Evolutionary conservation across 768 basidiomycete genomes (phyloP).

Genomic region (Russula foetens): DNA sequence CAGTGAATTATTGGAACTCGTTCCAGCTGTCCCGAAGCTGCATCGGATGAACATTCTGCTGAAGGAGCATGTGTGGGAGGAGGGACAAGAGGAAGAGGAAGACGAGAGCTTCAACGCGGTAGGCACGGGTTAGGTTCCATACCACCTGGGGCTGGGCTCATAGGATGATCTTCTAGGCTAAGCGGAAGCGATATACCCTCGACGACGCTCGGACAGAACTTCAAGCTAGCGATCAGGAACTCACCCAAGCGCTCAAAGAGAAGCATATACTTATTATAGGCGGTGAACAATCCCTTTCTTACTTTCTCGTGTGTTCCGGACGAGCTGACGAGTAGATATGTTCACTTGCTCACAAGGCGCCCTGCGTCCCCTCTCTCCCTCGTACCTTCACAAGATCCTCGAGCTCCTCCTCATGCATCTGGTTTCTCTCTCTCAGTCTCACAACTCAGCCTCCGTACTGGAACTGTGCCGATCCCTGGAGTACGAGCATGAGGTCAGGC

Average conservation of each 20-base stretch:
- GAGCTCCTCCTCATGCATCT: conserved; percentile 68
- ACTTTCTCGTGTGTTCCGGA: background rate
- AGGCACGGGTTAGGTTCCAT: background rate
- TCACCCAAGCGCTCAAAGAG: conserved; percentile 55
- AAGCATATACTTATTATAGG: conserved; percentile 65
- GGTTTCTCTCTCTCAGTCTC: conserved; percentile 50
- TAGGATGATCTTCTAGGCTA: conserved; percentile 21
- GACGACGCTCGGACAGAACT: conserved; percentile 53
- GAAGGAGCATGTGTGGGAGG: conserved; percentile 62
- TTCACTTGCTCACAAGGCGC: conserved; percentile 35
- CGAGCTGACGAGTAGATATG: background rate
- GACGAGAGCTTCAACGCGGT: conserved; percentile 29
- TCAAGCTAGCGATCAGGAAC: conserved; percentile 78
- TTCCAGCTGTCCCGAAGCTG: conserved; percentile 67
- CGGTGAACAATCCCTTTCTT: conserved; percentile 33
- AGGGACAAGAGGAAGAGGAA: conserved; percentile 45
- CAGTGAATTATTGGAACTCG: conserved; percentile 77
- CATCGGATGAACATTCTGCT: conserved; percentile 57
- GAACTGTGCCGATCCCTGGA: conserved; percentile 53
- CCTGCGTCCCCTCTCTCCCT: conserved; percentile 63
- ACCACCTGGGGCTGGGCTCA: background rate
- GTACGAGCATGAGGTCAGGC: conserved; percentile 64
- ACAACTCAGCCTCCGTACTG: conserved; percentile 46
- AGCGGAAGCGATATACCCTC: conserved; percentile 41
- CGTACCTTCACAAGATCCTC: conserved; percentile 62